These are phyloP conservation scores for Arachnomyces sp. DNA, from an alignment of 2,329 filamentous ascomycete species.

Conservation along the genomic window DNA sequence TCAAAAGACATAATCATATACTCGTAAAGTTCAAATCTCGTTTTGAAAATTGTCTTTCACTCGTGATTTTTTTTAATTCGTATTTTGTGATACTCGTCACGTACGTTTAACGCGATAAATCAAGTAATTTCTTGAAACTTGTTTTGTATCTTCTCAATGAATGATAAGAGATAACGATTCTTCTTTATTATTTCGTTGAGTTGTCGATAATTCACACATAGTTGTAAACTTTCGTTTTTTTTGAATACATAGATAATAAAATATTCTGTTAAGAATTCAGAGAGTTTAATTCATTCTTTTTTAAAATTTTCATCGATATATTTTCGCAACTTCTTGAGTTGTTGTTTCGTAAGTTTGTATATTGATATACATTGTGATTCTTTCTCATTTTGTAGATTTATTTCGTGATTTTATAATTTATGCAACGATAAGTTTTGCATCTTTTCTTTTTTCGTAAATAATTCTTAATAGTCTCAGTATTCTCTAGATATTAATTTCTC, in stretches of 20 bases:
- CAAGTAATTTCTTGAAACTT: slow-evolving; percentile 9
- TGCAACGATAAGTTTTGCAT: too few relatives aligned
- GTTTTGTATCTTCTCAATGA: slow-evolving; percentile 17
- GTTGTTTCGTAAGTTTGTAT: too few relatives aligned
- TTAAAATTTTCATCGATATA: slow-evolving; percentile 4
- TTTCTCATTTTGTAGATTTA: too few relatives aligned
- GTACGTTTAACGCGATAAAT: slow-evolving; percentile 19
- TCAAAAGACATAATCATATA: slow-evolving; percentile 14
- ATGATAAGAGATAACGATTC: slow-evolving; percentile 18
- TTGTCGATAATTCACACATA: slow-evolving; percentile 17
- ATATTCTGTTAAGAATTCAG: slow-evolving; percentile 1
- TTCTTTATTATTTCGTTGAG: slow-evolving; percentile 22
- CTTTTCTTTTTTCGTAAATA: too few relatives aligned
- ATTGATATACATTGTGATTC: too few relatives aligned
- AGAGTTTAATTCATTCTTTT: slow-evolving; percentile 4
- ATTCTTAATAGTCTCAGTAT: too few relatives aligned
- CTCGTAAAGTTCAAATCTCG: slow-evolving; percentile 10
- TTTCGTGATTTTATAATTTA: too few relatives aligned
- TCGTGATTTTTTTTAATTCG: slow-evolving; percentile 17
- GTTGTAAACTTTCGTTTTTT: slow-evolving; percentile 12
- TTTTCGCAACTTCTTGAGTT: background rate
- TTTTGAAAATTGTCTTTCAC: slow-evolving; percentile 18
- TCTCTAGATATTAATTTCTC: too few relatives aligned
- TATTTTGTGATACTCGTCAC: slow-evolving; percentile 17
- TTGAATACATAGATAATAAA: slow-evolving; percentile 18